Evolutionary conservation across 768 basidiomycete species (phyloP).

Genomic region (Hebeloma cylindrosporum): DNA sequence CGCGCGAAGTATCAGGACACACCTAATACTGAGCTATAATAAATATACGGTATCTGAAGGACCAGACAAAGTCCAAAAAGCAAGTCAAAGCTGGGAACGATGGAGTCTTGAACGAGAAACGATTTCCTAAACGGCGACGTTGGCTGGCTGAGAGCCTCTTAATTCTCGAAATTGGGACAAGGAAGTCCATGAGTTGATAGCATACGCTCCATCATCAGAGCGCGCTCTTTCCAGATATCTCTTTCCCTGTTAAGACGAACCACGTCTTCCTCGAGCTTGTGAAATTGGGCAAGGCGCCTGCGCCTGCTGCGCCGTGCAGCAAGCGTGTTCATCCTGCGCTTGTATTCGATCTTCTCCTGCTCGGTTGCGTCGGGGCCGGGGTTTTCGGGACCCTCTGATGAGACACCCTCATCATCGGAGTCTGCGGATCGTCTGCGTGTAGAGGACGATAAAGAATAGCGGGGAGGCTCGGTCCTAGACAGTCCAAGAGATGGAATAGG

Average conservation of each 20-base stretch:
- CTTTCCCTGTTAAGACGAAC: conserved; percentile 54
- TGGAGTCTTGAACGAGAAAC: not conserved
- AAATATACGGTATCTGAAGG: too few species aligned
- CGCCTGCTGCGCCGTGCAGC: conserved; percentile 80
- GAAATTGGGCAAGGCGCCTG: conserved; percentile 70
- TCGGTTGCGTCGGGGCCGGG: conserved; percentile 42
- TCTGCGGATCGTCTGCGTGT: conserved; percentile 36
- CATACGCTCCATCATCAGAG: conserved; percentile 49
- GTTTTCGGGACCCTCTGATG: conserved; percentile 47
- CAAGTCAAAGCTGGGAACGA: too few species aligned
- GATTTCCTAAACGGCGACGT: too few species aligned
- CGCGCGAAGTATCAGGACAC: too few species aligned
- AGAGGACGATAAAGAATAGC: conserved; percentile 68
- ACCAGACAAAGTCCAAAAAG: too few species aligned
- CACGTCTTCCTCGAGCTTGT: conserved; percentile 58
- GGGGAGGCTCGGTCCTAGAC: conserved; percentile 68
- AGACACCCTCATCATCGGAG: conserved; percentile 59
- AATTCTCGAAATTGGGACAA: conserved; percentile 48
- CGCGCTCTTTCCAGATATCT: conserved; percentile 63
- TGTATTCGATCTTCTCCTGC: conserved; percentile 70
- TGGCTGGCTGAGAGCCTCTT: conserved; percentile 8
- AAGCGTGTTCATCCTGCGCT: conserved; percentile 81
- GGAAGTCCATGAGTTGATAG: conserved; percentile 58
- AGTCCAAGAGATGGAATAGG: too few species aligned
- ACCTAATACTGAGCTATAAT: too few species aligned